Conservation (phyloP, 1,284 basidiomycete species). For the Acaromyces ingoldii region DNA sequence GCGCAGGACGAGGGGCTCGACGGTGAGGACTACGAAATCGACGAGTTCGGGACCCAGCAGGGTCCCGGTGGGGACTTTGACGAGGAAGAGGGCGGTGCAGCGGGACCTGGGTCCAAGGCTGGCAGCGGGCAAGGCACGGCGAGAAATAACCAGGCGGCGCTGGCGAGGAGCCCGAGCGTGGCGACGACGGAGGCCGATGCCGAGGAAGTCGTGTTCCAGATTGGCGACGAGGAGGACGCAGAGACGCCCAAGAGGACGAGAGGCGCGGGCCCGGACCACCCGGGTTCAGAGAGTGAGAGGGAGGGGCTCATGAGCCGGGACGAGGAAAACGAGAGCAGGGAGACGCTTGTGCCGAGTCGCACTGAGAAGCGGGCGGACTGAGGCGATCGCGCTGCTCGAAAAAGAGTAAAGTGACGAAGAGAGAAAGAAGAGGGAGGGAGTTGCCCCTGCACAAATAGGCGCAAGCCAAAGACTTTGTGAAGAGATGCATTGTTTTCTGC, state of each 20-base stretch:
- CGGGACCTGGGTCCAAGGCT: neutral
- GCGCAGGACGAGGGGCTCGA: conserved; percentile 77
- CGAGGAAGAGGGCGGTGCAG: conserved; percentile 11
- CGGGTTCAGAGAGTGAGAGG: conserved; percentile 13
- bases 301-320: conserved; percentile 21
- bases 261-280: neutral
- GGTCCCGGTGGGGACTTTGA: conserved; percentile 7
- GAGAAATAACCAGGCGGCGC: neutral
- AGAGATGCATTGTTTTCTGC: too few relatives aligned
- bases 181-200: neutral
- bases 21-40: conserved; percentile 63
- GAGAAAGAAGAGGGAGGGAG: too few relatives aligned
- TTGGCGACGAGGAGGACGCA: conserved; percentile 29
- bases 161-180: neutral
- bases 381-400: too few relatives aligned
- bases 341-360: conserved; percentile 25
- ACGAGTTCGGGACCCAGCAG: neutral
- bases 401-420: too few relatives aligned
- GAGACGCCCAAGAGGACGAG: neutral
- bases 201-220: conserved; percentile 37
- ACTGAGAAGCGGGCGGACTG: too few relatives aligned
- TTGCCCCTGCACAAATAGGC: too few relatives aligned
- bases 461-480: too few relatives aligned
- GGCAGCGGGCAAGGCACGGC: neutral
- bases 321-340: conserved; percentile 17